Conservation (phyloP, 2,329 filamentous ascomycete species). For the Xylariaceae sp. region DNA sequence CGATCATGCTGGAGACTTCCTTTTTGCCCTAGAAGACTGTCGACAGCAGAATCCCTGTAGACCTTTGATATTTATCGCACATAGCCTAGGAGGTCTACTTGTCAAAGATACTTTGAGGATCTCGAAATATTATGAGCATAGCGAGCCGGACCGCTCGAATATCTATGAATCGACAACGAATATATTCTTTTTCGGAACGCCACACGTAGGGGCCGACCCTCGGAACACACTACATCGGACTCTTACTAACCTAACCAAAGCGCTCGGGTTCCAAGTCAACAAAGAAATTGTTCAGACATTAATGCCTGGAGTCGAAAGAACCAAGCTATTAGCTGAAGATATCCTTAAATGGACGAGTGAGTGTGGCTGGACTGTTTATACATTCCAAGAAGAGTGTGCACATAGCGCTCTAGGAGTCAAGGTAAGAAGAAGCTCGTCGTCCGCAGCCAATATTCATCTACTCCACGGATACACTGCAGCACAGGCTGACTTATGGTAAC, state of each 20-base stretch:
- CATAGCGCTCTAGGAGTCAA: conserved; percentile 3
- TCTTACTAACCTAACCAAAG: conserved; percentile 24
- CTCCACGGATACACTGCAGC: neutral
- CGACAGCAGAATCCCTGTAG: conserved; percentile 33
- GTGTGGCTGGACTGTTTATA: conserved; percentile 12
- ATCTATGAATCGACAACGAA: conserved; percentile 36
- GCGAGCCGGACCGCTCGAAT: neutral
- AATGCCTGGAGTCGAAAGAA: conserved; percentile 16
- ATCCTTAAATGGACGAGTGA: conserved; percentile 12
- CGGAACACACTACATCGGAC: conserved; percentile 33
- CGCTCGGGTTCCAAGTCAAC: conserved; percentile 38
- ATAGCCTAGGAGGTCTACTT: conserved; percentile 46
- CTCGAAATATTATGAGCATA: conserved; percentile 3
- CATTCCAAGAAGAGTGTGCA: conserved; percentile 22
- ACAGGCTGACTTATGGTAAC: neutral
- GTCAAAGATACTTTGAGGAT: conserved; percentile 38
- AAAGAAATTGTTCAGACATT: conserved; percentile 44
- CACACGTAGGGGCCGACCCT: conserved; percentile 41
- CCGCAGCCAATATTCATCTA: too few species aligned
- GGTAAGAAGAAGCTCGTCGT: conserved; percentile 1
- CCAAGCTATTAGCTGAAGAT: conserved; percentile 10
- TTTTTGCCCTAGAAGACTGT: conserved; percentile 42
- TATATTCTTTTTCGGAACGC: conserved; percentile 46
- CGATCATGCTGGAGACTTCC: conserved; percentile 38
- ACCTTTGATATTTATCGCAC: conserved; percentile 42